Evolutionary conservation across 176 grass and related monocot genomes (phyloP), one percentile per base, ranked within the genome.

Genomic region (Avena eriantha): DNA sequence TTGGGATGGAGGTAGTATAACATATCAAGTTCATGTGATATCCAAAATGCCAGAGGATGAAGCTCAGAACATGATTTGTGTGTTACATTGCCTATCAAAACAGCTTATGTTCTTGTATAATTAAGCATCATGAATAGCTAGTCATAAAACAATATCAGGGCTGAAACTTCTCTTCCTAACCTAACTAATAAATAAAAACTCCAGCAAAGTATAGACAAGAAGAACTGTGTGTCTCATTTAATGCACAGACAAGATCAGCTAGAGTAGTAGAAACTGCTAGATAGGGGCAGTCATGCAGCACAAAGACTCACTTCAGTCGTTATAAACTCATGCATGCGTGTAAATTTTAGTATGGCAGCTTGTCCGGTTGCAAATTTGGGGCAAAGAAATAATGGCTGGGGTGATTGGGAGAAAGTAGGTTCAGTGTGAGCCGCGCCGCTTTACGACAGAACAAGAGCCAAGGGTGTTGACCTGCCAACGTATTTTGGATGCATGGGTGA

Each of bases 141-240:
- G 21, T 60, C 39, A 59, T 17, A 73, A 78, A 78, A 83, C 43
- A 80, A 31, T 67, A 64, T n/a, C 17, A 48, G 70, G 26, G 78
- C 50, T 41, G 26, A 55, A 54, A 81, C 19, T 68, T 33, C 7
- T 77, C 75, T 71, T 71, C 51, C 39, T 58, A 64, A 54, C 33
- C 54, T 73, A 75, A 36, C 13, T 21, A 76, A 76, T 55, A 12
- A 77, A 65, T 82, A 85, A 54, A 79, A 14, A 73, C 7, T 14
- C 78, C 80, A 87, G 53, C 9, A 33, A 83, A 79, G 55, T 73
- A 56, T 76, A 85, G 69, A 80, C 22, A 74, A 82, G 50, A 79
- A 41, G 39, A 41, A 41, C 39, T 50, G 56, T 58, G 39, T 26
- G 15, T 47, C 65, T 64, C 74, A 78, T 78, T 79, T 48, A 31